These are phyloP conservation scores for Penicillium robsamsonii DNA, from an alignment of 495 filamentous ascomycete genomes.

Conservation along the genomic window DNA sequence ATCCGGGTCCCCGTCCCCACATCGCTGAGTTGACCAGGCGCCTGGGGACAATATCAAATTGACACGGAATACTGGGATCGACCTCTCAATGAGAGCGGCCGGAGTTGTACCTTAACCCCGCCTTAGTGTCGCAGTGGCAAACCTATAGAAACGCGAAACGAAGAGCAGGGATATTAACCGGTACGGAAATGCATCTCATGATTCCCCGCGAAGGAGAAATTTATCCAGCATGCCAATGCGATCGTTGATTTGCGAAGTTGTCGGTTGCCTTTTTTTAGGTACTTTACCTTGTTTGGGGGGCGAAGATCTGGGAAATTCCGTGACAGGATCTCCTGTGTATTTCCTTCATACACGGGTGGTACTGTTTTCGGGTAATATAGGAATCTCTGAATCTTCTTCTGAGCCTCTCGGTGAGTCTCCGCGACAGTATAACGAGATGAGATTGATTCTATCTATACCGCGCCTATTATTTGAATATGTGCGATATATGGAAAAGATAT, in stretches of 20 bases:
- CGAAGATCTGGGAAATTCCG: conserved; percentile 9
- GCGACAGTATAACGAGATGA: neutral
- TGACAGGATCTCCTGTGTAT: conserved; percentile 1
- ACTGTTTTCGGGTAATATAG: conserved; percentile 23
- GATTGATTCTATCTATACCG: neutral
- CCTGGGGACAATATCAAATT: neutral
- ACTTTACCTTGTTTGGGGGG: neutral
- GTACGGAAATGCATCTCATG: neutral
- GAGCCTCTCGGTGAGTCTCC: conserved; percentile 18
- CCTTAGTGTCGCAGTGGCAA: neutral
- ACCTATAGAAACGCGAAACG: neutral
- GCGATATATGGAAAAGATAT: neutral
- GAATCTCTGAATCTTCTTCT: conserved; percentile 14
- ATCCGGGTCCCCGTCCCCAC: neutral
- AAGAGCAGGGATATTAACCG: conserved; percentile 7
- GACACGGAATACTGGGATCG: neutral
- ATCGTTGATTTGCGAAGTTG: conserved; percentile 1
- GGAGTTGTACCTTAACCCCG: neutral
- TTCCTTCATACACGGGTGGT: conserved; percentile 5
- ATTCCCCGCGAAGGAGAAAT: neutral
- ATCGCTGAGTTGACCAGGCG: neutral
- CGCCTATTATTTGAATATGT: neutral
- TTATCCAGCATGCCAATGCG: neutral
- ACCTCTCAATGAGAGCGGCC: neutral
- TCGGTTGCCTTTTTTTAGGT: neutral